Conservation (phyloP, 2,329 filamentous ascomycete genomes). For the Raffaelea ambrosiae region DNA sequence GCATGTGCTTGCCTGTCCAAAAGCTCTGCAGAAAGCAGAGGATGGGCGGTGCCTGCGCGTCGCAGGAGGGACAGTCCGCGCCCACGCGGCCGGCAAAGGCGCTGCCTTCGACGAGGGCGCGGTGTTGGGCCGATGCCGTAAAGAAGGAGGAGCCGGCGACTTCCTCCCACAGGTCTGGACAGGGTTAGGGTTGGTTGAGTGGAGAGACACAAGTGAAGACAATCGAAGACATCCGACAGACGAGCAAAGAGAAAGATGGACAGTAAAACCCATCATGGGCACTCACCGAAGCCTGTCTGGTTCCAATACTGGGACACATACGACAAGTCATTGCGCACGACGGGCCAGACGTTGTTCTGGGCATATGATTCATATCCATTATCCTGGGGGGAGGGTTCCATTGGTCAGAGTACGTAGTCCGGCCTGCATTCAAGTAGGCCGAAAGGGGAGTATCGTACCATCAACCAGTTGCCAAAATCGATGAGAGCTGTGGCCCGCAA, state of each 20-base stretch:
- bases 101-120: slow-evolving; percentile 59
- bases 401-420: too few relatives aligned
- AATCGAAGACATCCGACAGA: too few relatives aligned
- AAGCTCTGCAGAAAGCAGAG: slow-evolving; percentile 68
- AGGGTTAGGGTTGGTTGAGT: too few relatives aligned
- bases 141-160: slow-evolving; percentile 71
- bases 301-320: slow-evolving; percentile 71
- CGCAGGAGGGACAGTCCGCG: slow-evolving; percentile 50
- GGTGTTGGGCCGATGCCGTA: slow-evolving; percentile 61
- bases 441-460: too few relatives aligned
- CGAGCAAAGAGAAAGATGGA: too few relatives aligned
- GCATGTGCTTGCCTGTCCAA: slow-evolving; percentile 58
- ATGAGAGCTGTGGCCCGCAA: slow-evolving; percentile 67
- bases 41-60: slow-evolving; percentile 55
- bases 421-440: too few relatives aligned
- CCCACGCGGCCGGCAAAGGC: slow-evolving; percentile 58
- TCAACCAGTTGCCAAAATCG: slow-evolving; percentile 62
- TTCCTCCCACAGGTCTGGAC: slow-evolving; percentile 67
- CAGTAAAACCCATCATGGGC: not conserved
- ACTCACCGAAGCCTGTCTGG: slow-evolving; percentile 47
- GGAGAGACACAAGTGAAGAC: too few relatives aligned
- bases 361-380: slow-evolving; percentile 50
- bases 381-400: slow-evolving; percentile 30
- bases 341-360: slow-evolving; percentile 55
- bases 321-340: slow-evolving; percentile 65